Evolutionary conservation across 352 stramenopile genomes (phyloP).

Genomic region (Plasmopara viticola): DNA sequence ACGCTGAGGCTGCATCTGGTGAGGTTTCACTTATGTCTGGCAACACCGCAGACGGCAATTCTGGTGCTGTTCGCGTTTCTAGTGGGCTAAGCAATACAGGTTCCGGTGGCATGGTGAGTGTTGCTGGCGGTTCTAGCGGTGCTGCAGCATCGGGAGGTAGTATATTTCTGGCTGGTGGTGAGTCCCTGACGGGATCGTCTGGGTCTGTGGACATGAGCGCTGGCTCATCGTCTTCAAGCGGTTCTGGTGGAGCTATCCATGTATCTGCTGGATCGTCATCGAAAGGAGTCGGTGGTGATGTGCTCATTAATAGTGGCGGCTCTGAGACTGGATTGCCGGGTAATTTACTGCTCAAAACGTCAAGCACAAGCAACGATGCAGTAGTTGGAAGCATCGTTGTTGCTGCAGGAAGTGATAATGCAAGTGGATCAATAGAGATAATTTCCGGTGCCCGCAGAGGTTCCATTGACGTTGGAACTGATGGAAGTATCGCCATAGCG

Average conservation of each 20-base stretch:
- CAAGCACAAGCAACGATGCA: conserved; percentile 5
- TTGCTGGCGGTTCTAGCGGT: conserved; percentile 12
- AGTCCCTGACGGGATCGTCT: conserved; percentile 6
- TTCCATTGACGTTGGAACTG: conserved; percentile 15
- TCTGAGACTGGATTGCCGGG: conserved; percentile 3
- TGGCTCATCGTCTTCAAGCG: conserved; percentile 15
- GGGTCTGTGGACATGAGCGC: conserved; percentile 14
- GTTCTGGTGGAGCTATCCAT: conserved; percentile 10
- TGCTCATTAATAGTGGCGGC: conserved; percentile 7
- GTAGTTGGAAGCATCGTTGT: conserved; percentile 8
- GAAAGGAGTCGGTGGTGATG: conserved; percentile 8
- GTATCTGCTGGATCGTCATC: conserved; percentile 15
- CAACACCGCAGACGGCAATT: conserved; percentile 7
- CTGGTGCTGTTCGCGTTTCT: conserved; percentile 18
- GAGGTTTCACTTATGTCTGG: conserved; percentile 11
- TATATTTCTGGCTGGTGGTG: conserved; percentile 12
- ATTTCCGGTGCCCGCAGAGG: conserved; percentile 14
- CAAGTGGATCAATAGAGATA: conserved; percentile 20
- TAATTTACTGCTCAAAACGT: conserved; percentile 8
- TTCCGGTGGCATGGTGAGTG: conserved; percentile 11
- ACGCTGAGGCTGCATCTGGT: conserved; percentile 9
- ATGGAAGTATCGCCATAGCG: conserved; percentile 13
- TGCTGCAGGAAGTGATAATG: conserved; percentile 9
- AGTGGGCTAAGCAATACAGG: conserved; percentile 17
- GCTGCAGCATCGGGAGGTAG: conserved; percentile 6